Base-by-base conservation (phyloP, 2,329 filamentous ascomycete species). In the Gremmenia infestans region DNA sequence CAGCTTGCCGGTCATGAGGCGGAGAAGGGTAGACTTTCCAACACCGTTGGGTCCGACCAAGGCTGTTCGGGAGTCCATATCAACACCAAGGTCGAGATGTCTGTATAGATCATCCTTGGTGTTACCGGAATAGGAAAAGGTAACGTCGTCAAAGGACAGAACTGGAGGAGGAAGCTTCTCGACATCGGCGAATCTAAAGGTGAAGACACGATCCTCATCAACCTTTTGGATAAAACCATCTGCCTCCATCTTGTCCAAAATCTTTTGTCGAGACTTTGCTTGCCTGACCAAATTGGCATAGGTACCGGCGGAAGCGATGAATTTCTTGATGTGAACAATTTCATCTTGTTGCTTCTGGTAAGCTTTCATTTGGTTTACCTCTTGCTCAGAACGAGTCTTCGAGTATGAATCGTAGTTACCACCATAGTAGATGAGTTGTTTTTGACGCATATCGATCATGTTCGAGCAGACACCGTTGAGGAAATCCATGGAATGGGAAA, bases 161-260 rank as follows among this genome's bases (percentile, higher is more conserved):
- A 99, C 94, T 40, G 94, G 94, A 52, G 94, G 95, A 12, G 94
- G 94, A n/a, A 99, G 87, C 82, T 99, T 99, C 73, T 99, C 94
- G 53, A 97, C 94, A 70, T 97, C 92, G 65, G 94, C 94, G 74
- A 99, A 99, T 70, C 93, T 87, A 87, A 99, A 99, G 56, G 87
- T 93, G 79, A 99, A 99, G 71, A 96, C 88, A 60, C 85, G 83
- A 76, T 99, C 94, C 62, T 83, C 76, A 54, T 81, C 76, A 60
- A 99, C 91, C 55, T 91, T 89, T 76, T 99, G 88, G 72, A 99
- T 97, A 76, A 97, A 94, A 65, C 94, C 94, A 70, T 99, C 94
- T 67, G 95, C 94, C 82, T 97, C 93, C 94, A 99, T 99, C 87
- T 99, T 99, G 83, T 99, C 94, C 65, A 97, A 82, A 75, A 97